Base-by-base conservation (phyloP, 306 rosid species). In the Corylus avellana region DNA sequence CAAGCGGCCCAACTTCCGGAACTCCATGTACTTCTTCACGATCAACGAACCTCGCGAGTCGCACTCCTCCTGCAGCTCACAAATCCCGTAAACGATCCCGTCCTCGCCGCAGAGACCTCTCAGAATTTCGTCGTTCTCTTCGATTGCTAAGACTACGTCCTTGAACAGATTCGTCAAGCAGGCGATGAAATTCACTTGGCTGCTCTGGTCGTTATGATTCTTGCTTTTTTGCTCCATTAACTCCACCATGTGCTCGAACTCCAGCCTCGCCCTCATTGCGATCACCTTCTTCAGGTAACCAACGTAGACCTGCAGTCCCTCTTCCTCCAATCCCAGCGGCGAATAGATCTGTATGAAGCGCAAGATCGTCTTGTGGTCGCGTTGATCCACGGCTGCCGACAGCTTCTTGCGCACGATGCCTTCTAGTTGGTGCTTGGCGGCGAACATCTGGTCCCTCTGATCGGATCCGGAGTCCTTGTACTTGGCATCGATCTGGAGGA, bases 51-150 rank as follows among this genome's bases (percentile, higher is more conserved):
- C 98, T 29, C 97, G 84, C 2, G 93, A 85, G 70, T 95, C 98
- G 80, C 98, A 95, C 78, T 93, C 99, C 88, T 93, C 99, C 67
- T 95, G 99, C 59, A 95, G 98, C 86, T 95, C 99, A 51, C 97
- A 93, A 56, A 95, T 91, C 1, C 98, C 97, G 54, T 95, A 95
- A 8, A 90, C 99, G 72, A 95, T 82, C 8, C 99, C 99, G 83
- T 95, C 99, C 80, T 95, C 99, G 2, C 98, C 98, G 59, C 99
- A 95, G 11, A 95, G 87, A 73, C 93, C 88, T 76, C 92, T 86
- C 89, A 93, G 79, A 73, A 95, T 91, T 80, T 83, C 94, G 75
- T 86, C 81, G 70, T 95, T 95, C 81, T 95, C 98, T 70, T 95
- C 97, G 72, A 95, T 73, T 0, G 98, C 99, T 87, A 93, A 72